phyloP scores from a whole-genome alignment of 108 stramenopile genomes.

The Nitzschia putrida region DNA sequence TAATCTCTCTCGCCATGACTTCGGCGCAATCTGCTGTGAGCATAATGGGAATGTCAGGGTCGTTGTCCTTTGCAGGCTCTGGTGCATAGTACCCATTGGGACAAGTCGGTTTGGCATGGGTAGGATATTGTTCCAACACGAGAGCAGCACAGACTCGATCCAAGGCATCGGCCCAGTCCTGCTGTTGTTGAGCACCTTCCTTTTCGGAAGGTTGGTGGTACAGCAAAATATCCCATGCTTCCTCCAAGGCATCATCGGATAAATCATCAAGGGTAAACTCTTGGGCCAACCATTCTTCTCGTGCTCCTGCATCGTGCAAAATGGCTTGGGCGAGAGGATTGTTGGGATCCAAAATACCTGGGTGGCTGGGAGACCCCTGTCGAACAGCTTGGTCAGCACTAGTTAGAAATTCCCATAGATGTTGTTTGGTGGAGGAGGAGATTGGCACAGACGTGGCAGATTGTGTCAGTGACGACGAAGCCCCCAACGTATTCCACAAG shows the following conservation, averaged over 20 bases:
- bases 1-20: conserved; percentile 40
- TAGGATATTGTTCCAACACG: conserved; percentile 9
- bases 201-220: neutral
- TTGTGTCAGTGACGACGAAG: too few relatives aligned
- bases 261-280: conserved; percentile 1
- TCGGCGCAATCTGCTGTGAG: conserved; percentile 38
- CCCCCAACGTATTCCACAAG: conserved; percentile 17
- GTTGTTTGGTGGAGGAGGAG: conserved; percentile 1
- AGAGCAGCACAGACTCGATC: conserved; percentile 35
- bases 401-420: conserved; percentile 10
- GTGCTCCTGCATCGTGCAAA: conserved; percentile 17
- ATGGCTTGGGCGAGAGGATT: conserved; percentile 18
- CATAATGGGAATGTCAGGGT: conserved; percentile 12
- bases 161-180: conserved; percentile 13
- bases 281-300: conserved; percentile 8
- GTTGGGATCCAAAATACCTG: conserved; percentile 2
- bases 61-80: conserved; percentile 6
- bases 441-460: too few relatives aligned
- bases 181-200: neutral
- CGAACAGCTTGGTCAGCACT: neutral
- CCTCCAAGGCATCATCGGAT: neutral
- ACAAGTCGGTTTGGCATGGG: conserved; percentile 20
- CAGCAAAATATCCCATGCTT: neutral
- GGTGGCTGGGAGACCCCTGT: neutral
- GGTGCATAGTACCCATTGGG: conserved; percentile 37